Percentiles rank a stretch among this genome's conserved stretches.
Evolutionary conservation across 768 basidiomycete genomes (phyloP).

Genomic region (Podaxis rugospora): DNA sequence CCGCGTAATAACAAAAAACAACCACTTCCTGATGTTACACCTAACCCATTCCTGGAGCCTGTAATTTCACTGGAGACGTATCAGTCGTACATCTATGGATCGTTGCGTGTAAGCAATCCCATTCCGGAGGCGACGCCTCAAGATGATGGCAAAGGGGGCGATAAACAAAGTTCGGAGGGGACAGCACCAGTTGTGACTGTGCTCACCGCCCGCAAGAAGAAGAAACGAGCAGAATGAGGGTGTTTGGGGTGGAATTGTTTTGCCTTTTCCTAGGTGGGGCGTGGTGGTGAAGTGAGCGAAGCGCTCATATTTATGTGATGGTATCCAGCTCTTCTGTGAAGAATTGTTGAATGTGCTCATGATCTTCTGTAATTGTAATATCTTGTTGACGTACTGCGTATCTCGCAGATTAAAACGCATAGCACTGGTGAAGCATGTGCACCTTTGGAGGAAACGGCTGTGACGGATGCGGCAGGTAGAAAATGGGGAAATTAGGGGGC

Average conservation of each 20-base stretch:
- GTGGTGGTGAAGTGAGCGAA: not conserved
- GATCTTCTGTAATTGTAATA: not conserved
- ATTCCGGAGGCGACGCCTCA: slow-evolving; percentile 17
- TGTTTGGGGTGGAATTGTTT: slow-evolving; percentile 12
- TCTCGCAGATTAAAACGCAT: not conserved
- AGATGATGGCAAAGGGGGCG: slow-evolving; percentile 2
- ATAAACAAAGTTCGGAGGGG: not conserved
- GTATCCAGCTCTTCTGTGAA: not conserved
- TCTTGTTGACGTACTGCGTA: not conserved
- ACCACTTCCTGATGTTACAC: slow-evolving; percentile 44
- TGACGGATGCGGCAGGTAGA: not conserved
- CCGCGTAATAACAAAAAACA: slow-evolving; percentile 26
- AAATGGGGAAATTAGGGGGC: not conserved
- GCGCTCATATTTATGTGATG: not conserved
- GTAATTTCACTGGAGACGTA: slow-evolving; percentile 60
- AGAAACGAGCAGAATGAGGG: slow-evolving; percentile 30
- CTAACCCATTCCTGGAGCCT: slow-evolving; percentile 67
- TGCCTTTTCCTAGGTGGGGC: slow-evolving; percentile 1
- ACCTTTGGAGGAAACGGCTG: not conserved
- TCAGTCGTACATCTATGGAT: slow-evolving; percentile 54
- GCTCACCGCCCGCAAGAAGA: slow-evolving; percentile 56
- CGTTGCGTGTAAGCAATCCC: slow-evolving; percentile 48
- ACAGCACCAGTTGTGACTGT: slow-evolving; percentile 42
- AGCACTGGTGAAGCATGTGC: not conserved
- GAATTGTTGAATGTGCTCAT: not conserved